These are phyloP conservation scores for Adansonia rubrostipa DNA, from an alignment of 441 rosid genomes.

Conservation along the genomic window DNA sequence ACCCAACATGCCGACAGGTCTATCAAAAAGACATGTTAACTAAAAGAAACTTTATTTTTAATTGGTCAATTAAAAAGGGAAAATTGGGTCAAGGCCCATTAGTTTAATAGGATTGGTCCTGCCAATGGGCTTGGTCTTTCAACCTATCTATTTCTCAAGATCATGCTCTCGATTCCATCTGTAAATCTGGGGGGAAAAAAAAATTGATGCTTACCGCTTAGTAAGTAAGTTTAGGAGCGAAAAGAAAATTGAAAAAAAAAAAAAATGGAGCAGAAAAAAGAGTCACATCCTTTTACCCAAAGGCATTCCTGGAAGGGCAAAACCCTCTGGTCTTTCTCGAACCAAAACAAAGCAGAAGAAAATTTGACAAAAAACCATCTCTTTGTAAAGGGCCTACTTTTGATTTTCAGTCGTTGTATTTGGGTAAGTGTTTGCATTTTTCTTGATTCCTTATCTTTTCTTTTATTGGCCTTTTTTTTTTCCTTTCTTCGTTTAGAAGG, in stretches of 20 bases:
- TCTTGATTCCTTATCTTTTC: constrained; percentile 1
- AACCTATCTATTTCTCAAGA: neutral
- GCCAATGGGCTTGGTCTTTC: neutral
- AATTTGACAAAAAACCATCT: neutral
- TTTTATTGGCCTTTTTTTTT: no score
- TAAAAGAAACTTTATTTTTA: neutral
- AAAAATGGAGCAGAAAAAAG: constrained; percentile 45
- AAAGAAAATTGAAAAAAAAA: constrained; percentile 26
- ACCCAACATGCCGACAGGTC: no score
- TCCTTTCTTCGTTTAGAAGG: constrained; percentile 11
- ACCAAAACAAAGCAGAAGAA: constrained; percentile 4
- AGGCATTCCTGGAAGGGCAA: constrained; percentile 35
- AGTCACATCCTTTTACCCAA: constrained; percentile 24
- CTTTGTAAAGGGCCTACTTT: neutral
- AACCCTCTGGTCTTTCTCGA: constrained; percentile 16
- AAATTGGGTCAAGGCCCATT: neutral
- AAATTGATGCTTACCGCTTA: neutral
- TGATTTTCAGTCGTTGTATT: neutral
- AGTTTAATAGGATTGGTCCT: neutral
- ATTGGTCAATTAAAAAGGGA: neutral
- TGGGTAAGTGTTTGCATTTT: constrained; percentile 11
- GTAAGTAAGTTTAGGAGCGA: constrained; percentile 9
- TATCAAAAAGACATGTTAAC: no score
- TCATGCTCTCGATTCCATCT: neutral
- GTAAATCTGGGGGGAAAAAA: neutral